A percentile compares a stretch with the other conserved stretches of the same genome.
Evolutionary conservation across 2,329 filamentous ascomycete species (phyloP).

Genomic region (Paradendryphiella salina): DNA sequence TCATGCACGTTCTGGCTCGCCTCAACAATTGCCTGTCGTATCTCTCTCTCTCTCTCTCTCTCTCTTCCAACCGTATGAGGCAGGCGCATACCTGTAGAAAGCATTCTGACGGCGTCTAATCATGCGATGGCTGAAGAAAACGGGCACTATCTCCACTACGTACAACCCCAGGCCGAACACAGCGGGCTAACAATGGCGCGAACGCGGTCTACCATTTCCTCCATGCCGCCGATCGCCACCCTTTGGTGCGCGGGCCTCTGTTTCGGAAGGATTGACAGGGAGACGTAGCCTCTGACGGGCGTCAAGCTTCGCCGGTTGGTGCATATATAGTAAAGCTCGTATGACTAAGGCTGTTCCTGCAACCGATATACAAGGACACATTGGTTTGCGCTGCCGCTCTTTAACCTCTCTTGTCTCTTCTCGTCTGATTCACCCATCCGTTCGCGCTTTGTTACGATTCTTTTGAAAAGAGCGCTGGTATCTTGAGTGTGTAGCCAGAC

Average conservation of each 20-base stretch:
- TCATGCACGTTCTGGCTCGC: no score
- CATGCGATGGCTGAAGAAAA: no score
- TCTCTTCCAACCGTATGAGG: no score
- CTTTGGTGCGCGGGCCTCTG: constrained; percentile 24
- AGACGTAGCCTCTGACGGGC: constrained; percentile 3
- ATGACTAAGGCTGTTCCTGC: constrained; percentile 20
- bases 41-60: no score
- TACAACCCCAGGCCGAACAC: constrained; percentile 12
- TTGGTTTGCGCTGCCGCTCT: constrained; percentile 1
- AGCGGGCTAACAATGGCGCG: constrained; percentile 22
- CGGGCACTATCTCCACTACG: background rate
- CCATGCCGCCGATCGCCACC: constrained; percentile 39
- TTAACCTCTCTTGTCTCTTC: constrained; percentile 18
- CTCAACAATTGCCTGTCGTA: no score
- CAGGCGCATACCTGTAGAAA: no score
- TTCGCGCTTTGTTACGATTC: constrained; percentile 13
- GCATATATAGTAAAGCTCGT: constrained; percentile 26
- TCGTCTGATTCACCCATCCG: constrained; percentile 4
- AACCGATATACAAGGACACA: constrained; percentile 15
- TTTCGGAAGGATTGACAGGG: constrained; percentile 31
- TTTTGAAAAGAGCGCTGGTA: constrained; percentile 26
- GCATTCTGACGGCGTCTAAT: no score
- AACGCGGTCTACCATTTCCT: constrained; percentile 31
- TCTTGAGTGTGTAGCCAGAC: constrained; percentile 1
- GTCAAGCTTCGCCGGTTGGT: constrained; percentile 9